These are phyloP conservation scores for Diaporthe sp. DNA, from an alignment of 2,329 filamentous ascomycete species.

Conservation along the genomic window DNA sequence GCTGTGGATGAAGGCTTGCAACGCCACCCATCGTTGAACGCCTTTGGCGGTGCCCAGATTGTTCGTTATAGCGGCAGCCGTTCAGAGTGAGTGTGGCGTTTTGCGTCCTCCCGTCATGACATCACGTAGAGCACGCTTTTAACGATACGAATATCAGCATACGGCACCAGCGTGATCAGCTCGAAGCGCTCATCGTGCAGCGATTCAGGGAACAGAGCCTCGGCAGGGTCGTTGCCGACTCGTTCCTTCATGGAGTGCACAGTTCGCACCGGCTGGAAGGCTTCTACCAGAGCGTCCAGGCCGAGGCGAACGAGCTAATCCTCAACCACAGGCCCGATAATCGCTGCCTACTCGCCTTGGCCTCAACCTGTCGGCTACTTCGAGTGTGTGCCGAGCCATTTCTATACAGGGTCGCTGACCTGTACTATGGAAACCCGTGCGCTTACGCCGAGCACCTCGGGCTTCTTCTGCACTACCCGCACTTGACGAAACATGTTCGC, in stretches of 20 bases:
- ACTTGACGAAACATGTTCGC: background rate
- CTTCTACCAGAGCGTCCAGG: background rate
- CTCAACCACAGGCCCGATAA: background rate
- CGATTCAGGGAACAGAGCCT: background rate
- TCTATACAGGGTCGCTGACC: background rate
- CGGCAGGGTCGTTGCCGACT: background rate
- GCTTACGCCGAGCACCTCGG: background rate
- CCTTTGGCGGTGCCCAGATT: background rate
- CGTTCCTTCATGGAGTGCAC: background rate
- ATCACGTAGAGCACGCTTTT: background rate
- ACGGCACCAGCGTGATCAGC: background rate
- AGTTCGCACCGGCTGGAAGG: background rate
- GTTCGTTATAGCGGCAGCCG: background rate
- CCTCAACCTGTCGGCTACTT: background rate
- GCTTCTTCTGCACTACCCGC: background rate
- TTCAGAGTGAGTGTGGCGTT: slow-evolving; percentile 9
- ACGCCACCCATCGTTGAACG: background rate
- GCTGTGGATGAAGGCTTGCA: background rate
- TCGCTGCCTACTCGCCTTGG: background rate
- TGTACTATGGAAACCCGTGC: background rate
- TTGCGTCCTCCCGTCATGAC: background rate
- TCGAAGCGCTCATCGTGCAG: background rate
- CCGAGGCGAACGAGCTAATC: background rate
- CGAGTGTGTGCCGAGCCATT: background rate
- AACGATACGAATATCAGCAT: background rate